These are phyloP conservation scores for Colletotrichum sp. DNA, from an alignment of 2,329 filamentous ascomycete species.

Conservation along the genomic window DNA sequence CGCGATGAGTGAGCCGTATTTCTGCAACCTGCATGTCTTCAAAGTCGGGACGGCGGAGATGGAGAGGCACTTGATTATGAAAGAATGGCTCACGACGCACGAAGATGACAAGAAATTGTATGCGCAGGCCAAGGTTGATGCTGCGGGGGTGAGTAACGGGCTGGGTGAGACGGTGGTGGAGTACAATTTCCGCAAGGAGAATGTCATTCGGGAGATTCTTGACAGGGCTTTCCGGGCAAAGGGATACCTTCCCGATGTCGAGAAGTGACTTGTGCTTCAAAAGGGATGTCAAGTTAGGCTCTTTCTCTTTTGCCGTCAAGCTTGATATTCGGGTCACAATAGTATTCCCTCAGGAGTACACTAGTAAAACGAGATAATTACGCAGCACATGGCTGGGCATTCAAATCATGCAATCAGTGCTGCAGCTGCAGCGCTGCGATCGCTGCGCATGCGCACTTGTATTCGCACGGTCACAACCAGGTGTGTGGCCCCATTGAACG, in stretches of 20 bases:
- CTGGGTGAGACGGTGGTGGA: constrained; percentile 36
- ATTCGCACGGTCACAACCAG: background rate
- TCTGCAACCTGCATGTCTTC: constrained; percentile 55
- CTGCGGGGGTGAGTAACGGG: constrained; percentile 31
- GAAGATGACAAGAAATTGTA: constrained; percentile 45
- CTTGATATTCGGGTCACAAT: too few species aligned
- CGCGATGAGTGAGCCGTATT: constrained; percentile 33
- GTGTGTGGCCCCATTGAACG: too few species aligned
- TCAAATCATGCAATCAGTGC: too few species aligned
- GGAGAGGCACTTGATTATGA: constrained; percentile 47
- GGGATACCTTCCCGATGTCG: constrained; percentile 14
- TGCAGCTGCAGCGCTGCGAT: too few species aligned
- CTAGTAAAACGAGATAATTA: too few species aligned
- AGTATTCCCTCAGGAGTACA: too few species aligned
- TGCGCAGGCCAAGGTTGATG: constrained; percentile 40
- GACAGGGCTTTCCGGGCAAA: constrained; percentile 32
- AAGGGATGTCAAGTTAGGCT: background rate
- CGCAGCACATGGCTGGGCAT: too few species aligned
- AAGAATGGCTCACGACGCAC: constrained; percentile 45
- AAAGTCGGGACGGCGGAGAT: constrained; percentile 45
- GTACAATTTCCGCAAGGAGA: constrained; percentile 48
- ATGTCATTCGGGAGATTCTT: constrained; percentile 42
- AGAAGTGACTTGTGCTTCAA: background rate
- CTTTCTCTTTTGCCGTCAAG: background rate
- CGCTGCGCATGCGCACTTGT: too few species aligned